Conservation (phyloP, 73 alveolate species). For the Breviolum minutum region DNA sequence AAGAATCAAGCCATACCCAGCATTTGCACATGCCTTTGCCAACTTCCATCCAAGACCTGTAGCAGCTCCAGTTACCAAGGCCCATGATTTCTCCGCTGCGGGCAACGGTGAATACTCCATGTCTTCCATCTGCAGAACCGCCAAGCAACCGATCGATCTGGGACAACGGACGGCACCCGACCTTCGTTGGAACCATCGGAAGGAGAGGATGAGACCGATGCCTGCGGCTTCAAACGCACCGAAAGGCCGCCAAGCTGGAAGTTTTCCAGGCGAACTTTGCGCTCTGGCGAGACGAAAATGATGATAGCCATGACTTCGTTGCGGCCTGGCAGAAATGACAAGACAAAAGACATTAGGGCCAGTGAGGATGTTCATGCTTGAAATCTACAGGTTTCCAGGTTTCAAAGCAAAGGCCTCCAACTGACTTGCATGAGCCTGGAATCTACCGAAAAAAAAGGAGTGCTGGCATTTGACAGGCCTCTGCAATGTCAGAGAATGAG, state of each 20-base stretch:
- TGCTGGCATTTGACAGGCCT: too few species aligned
- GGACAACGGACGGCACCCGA: not conserved
- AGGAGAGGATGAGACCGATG: not conserved
- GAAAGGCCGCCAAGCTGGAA: not conserved
- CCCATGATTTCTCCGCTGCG: slow-evolving; percentile 38
- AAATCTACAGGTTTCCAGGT: too few species aligned
- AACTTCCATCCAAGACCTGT: slow-evolving; percentile 65
- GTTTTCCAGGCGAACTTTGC: slow-evolving; percentile 19
- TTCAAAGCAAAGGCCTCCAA: too few species aligned
- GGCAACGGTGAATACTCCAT: slow-evolving; percentile 65
- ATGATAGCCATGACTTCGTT: not conserved
- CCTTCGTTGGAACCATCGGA: not conserved
- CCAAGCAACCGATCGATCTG: not conserved
- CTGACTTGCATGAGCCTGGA: too few species aligned
- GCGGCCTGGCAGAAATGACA: too few species aligned
- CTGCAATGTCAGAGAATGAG: too few species aligned
- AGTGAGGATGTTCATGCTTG: too few species aligned
- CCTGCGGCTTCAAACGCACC: too few species aligned
- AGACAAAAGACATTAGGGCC: too few species aligned
- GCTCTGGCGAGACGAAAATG: not conserved
- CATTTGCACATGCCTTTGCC: slow-evolving; percentile 63
- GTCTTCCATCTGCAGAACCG: not conserved
- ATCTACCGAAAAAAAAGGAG: too few species aligned
- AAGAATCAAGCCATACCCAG: slow-evolving; percentile 61
- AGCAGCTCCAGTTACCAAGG: slow-evolving; percentile 81